A percentile compares a stretch with the other conserved stretches of the same genome.
phyloP scores from a whole-genome alignment of 352 stramenopile species.

The Globisporangium alternatum region DNA sequence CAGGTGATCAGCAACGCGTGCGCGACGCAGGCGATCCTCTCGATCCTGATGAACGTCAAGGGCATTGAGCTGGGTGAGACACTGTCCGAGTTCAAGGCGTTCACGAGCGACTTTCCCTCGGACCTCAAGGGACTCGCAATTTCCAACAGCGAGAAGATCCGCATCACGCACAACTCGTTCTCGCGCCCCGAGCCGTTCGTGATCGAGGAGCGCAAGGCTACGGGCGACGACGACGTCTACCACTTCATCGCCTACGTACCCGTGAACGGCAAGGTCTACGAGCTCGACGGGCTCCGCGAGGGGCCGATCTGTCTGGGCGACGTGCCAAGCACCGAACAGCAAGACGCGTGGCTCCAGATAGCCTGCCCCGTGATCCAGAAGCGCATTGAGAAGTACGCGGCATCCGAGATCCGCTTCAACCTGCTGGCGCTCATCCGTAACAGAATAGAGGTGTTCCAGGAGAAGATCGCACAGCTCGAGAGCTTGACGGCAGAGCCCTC shows the following conservation, averaged over 20 bases:
- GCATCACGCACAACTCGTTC: slow-evolving; percentile 83
- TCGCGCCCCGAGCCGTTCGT: slow-evolving; percentile 78
- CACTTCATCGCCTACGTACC: slow-evolving; percentile 97
- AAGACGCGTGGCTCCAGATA: slow-evolving; percentile 83
- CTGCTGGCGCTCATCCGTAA: slow-evolving; percentile 92
- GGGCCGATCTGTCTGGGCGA: slow-evolving; percentile 89
- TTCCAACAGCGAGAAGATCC: slow-evolving; percentile 86
- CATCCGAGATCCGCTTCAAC: slow-evolving; percentile 96
- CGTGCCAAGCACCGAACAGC: slow-evolving; percentile 22
- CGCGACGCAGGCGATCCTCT: slow-evolving; percentile 96
- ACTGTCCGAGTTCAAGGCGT: slow-evolving; percentile 75
- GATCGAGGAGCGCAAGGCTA: slow-evolving; percentile 66
- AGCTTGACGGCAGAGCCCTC: slow-evolving; percentile 24
- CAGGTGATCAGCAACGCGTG: slow-evolving; percentile 96
- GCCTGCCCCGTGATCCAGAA: slow-evolving; percentile 92
- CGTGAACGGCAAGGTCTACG: slow-evolving; percentile 88
- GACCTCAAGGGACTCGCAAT: slow-evolving; percentile 85
- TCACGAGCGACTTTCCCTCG: slow-evolving; percentile 71
- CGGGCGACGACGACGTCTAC: slow-evolving; percentile 93
- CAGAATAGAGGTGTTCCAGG: slow-evolving; percentile 52
- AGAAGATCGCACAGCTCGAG: slow-evolving; percentile 39
- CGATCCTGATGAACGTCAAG: slow-evolving; percentile 91
- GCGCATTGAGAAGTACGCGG: slow-evolving; percentile 89
- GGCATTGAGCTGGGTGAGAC: slow-evolving; percentile 65
- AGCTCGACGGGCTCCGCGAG: slow-evolving; percentile 93